These are phyloP conservation scores for Paecilomyces sp. DNA, from an alignment of 2,329 filamentous ascomycete species.

Conservation along the genomic window DNA sequence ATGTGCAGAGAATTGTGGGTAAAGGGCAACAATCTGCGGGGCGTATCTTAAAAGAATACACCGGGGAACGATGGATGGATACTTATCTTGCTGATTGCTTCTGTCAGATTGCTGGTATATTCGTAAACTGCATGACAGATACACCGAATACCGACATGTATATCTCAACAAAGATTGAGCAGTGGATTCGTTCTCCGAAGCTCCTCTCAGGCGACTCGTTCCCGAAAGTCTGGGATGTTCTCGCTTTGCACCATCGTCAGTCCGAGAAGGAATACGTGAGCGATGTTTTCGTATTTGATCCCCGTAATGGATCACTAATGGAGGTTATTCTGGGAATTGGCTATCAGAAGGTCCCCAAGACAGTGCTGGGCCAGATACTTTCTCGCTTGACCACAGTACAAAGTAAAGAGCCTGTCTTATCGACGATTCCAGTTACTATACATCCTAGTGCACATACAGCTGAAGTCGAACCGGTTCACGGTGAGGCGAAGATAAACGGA, in stretches of 20 bases:
- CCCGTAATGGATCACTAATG: slow-evolving; percentile 8
- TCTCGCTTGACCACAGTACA: not conserved
- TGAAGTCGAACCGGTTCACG: not conserved
- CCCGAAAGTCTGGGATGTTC: slow-evolving; percentile 14
- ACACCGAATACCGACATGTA: slow-evolving; percentile 14
- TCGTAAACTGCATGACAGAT: slow-evolving; percentile 21
- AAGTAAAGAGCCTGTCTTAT: not conserved
- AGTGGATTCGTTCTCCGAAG: slow-evolving; percentile 9
- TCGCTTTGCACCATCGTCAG: slow-evolving; percentile 11
- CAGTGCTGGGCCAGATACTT: not conserved
- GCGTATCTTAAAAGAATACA: slow-evolving; percentile 5
- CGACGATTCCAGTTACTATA: too few species aligned
- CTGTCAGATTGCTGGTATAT: slow-evolving; percentile 24
- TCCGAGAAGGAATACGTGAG: slow-evolving; percentile 10
- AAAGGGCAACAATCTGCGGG: slow-evolving; percentile 11
- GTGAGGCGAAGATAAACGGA: not conserved
- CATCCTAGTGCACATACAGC: not conserved
- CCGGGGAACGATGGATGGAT: slow-evolving; percentile 12
- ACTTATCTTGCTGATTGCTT: slow-evolving; percentile 17
- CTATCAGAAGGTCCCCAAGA: slow-evolving; percentile 12
- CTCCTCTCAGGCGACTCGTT: slow-evolving; percentile 1
- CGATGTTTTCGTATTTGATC: slow-evolving; percentile 21
- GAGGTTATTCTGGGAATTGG: slow-evolving; percentile 20
- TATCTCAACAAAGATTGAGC: slow-evolving; percentile 18
- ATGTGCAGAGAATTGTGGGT: slow-evolving; percentile 11